Percentiles rank a stretch among this genome's conserved stretches.
phyloP scores from a whole-genome alignment of 352 stramenopile species.

The Globisporangium okanoganense region DNA sequence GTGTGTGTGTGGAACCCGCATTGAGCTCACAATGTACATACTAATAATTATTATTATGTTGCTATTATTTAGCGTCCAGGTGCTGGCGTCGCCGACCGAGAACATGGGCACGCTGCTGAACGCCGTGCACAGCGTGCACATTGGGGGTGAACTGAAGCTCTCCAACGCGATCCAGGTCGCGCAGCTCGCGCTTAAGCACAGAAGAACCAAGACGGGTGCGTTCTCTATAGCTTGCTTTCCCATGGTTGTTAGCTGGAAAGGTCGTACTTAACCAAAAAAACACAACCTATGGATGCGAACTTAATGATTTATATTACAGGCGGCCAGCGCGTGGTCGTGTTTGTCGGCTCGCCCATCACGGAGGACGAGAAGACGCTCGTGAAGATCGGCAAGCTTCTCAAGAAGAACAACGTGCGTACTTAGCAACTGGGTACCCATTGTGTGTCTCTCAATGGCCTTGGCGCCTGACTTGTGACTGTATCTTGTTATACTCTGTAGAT shows the following conservation, averaged over 20 bases:
- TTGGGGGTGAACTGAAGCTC: constrained; percentile 91
- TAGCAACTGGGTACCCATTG: neutral
- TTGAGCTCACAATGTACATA: neutral
- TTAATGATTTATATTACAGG: constrained; percentile 22
- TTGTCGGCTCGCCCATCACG: constrained; percentile 93
- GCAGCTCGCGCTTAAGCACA: constrained; percentile 97
- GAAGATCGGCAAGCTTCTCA: constrained; percentile 98
- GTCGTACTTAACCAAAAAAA: no score
- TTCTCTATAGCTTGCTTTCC: no score
- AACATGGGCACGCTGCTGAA: constrained; percentile 97
- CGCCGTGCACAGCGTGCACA: constrained; percentile 90
- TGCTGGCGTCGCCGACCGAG: constrained; percentile 96
- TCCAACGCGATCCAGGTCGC: constrained; percentile 96
- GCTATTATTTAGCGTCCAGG: constrained; percentile 66
- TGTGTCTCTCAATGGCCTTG: neutral
- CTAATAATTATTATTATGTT: constrained; percentile 7
- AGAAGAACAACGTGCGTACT: constrained; percentile 96
- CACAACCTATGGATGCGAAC: neutral
- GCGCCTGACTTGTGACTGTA: neutral
- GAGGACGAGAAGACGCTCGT: constrained; percentile 88
- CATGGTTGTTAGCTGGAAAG: no score
- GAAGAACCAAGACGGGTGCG: constrained; percentile 96
- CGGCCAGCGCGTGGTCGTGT: constrained; percentile 92
- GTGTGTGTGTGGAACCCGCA: neutral
- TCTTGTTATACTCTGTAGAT: constrained; percentile 53